These are phyloP conservation scores for Vaccinium corymbosum DNA, from an alignment of 148 eudicot species.

Conservation along the genomic window DNA sequence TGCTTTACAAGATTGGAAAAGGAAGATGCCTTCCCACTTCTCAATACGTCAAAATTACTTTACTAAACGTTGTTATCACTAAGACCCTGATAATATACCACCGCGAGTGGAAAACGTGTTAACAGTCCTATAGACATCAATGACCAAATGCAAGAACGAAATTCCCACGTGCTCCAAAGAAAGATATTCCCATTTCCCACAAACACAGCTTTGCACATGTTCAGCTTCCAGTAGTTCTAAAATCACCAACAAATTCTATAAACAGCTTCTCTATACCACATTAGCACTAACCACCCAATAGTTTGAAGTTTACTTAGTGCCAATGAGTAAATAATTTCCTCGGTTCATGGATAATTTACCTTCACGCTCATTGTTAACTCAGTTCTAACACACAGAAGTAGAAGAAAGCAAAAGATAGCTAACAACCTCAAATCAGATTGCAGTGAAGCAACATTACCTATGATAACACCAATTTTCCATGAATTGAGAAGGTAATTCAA, in stretches of 20 bases:
- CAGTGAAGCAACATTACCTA: constrained; percentile 41
- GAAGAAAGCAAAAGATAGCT: not conserved
- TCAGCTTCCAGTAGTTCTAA: not conserved
- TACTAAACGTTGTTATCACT: not conserved
- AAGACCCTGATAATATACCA: not conserved
- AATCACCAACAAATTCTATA: not conserved
- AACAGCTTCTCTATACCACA: not conserved
- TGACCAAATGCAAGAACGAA: not conserved
- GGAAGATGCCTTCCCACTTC: not conserved
- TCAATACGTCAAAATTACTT: not conserved
- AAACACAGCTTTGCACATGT: not conserved
- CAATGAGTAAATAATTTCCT: not conserved
- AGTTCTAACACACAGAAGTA: not conserved
- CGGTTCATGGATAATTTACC: not conserved
- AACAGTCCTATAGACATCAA: not conserved
- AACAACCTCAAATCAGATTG: not conserved
- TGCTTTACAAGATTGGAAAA: constrained; percentile 5
- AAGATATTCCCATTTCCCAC: not conserved
- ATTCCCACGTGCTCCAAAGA: not conserved
- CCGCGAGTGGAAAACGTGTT: not conserved
- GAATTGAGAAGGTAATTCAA: constrained; percentile 96
- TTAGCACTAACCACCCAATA: not conserved
- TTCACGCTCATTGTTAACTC: not conserved
- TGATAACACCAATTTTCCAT: constrained; percentile 99
- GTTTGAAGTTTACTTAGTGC: not conserved